Evolutionary conservation across 305 asterid genomes (phyloP), one percentile per base, ranked within the genome.

Genomic region (Salvia sclarea): DNA sequence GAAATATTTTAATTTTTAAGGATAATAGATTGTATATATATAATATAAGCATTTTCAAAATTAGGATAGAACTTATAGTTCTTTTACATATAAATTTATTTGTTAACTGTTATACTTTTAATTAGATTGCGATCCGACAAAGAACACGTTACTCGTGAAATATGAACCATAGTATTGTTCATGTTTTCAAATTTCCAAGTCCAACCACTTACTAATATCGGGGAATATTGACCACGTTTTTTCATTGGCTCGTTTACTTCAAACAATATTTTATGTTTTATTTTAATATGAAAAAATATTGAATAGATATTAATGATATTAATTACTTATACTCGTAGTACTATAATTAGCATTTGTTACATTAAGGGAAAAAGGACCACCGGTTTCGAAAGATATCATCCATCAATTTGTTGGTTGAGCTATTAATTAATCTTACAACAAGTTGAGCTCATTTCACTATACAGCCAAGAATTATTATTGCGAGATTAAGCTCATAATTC

Each of bases 391-490:
- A 16, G 14, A 37, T 58, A 35, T 17, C 48, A 58, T 18, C 16
- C 22, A 37, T 20, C 65, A 41, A 61, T 61, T 61, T 40, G 37
- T 61, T 40, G 38, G 66, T 61, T 40, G 53, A 21, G 50, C n/a
- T 38, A 11, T 21, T 21, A 59, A 11, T 21, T 21, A 59, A 18
- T 57, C 45, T 18, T 59, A 11, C 49, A 33, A 8, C 12, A 17
- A 59, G 6, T 59, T 6, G 43, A 18, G 10, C 20, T 17, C 8
- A 18, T 58, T 58, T 58, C 48, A 35, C 10, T 25, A 8, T 55
- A 25, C 21, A 56, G 3, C 49, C 20, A 18, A 11, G 8, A 18
- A 38, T 60, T 21, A 6, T 61, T 40, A 61, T 43, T 43, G 41
- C 11, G 14, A 62, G 4, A 40, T 40, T 41, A 61, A n/a, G n/a